These are phyloP conservation scores for Calonectria leucothoes DNA, from an alignment of 2,329 filamentous ascomycete species.

Conservation along the genomic window DNA sequence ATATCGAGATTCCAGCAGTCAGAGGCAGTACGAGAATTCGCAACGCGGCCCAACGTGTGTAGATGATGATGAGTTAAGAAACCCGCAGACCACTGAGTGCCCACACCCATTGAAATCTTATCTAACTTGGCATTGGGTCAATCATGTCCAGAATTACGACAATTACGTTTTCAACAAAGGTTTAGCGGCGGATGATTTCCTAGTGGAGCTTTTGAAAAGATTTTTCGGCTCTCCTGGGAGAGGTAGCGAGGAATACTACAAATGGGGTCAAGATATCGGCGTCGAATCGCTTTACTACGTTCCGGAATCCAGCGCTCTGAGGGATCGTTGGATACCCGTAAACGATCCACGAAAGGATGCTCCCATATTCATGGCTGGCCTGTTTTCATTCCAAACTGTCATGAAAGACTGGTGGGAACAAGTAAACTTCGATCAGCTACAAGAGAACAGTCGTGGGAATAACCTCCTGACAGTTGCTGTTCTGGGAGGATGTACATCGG, in stretches of 20 bases:
- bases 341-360: background rate
- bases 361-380: background rate
- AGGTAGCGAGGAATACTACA: background rate
- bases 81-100: background rate
- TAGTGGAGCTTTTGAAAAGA: background rate
- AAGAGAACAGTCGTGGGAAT: background rate
- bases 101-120: background rate
- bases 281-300: accelerated
- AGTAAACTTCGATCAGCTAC: background rate
- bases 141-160: background rate
- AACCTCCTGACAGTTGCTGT: background rate
- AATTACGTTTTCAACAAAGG: background rate
- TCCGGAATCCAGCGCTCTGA: background rate
- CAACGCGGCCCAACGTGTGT: too few relatives aligned
- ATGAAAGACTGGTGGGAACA: background rate
- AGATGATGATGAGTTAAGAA: background rate
- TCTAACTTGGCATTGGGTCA: background rate
- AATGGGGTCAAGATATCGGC: background rate
- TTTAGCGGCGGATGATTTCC: background rate
- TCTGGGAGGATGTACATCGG: background rate
- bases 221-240: background rate
- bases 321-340: accelerated
- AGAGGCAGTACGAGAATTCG: background rate
- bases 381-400: background rate
- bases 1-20: background rate